These are phyloP conservation scores for Coemansia asiatica DNA, from an alignment of 192 early-diverging fungal species.

Conservation along the genomic window DNA sequence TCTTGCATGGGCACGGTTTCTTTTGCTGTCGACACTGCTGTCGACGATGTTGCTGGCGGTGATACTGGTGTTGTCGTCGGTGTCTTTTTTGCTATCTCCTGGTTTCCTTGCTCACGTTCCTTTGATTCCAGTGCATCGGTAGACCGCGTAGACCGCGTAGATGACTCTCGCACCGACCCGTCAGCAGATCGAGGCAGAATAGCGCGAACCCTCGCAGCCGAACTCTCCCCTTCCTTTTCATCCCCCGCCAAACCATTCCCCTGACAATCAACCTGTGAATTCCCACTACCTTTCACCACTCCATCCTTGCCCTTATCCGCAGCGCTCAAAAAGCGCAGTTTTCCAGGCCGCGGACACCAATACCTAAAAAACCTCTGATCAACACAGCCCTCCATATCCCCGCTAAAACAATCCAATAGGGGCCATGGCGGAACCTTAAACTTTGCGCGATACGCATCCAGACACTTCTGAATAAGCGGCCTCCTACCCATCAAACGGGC, in stretches of 20 bases:
- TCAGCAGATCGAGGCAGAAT: constrained; percentile 13
- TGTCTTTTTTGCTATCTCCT: neutral
- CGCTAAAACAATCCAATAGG: constrained; percentile 22
- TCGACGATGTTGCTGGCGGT: neutral
- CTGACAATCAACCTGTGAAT: neutral
- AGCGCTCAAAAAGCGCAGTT: neutral
- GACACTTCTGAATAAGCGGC: constrained; percentile 49
- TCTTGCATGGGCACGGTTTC: neutral
- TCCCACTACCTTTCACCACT: neutral
- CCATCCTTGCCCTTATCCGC: neutral
- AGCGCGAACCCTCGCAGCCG: constrained; percentile 24
- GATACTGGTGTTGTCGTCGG: neutral
- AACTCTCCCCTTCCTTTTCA: neutral
- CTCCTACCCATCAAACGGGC: constrained; percentile 32
- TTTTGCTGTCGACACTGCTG: too few species aligned
- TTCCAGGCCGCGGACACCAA: constrained; percentile 35
- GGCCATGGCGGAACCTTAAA: constrained; percentile 47
- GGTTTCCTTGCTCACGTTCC: neutral
- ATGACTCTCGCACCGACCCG: too few species aligned
- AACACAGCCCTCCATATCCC: constrained; percentile 24
- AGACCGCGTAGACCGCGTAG: neutral
- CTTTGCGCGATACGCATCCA: constrained; percentile 47
- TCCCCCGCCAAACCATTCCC: neutral
- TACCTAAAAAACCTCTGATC: constrained; percentile 35
- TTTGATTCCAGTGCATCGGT: neutral